phyloP scores from a whole-genome alignment of 1,284 basidiomycete species.

The Neonothopanus nambi region DNA sequence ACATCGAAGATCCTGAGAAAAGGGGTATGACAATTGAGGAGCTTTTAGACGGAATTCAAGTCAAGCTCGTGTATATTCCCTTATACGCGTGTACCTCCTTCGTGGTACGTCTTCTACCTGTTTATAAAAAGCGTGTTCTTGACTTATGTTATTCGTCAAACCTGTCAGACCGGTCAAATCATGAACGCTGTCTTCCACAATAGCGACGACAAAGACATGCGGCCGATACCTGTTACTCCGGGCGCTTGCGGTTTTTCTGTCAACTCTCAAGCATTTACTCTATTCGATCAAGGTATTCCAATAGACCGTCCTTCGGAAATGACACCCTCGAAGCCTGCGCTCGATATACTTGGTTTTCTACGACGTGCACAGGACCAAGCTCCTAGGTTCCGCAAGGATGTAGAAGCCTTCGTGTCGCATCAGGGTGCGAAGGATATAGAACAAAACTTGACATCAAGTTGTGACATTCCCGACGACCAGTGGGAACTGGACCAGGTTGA shows the following conservation, averaged over 20 bases:
- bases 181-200: conserved; percentile 21
- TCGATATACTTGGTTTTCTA: neutral
- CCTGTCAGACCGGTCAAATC: conserved; percentile 28
- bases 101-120: conserved; percentile 23
- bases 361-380: neutral
- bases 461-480: neutral
- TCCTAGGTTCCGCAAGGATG: neutral
- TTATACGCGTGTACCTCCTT: conserved; percentile 35
- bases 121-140: no score
- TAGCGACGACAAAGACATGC: conserved; percentile 18
- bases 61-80: conserved; percentile 30
- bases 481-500: conserved; percentile 3
- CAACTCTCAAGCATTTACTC: conserved; percentile 6
- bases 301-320: no score
- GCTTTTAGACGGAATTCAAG: conserved; percentile 26
- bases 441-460: neutral
- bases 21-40: conserved; percentile 27
- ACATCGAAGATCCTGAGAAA: conserved; percentile 17
- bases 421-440: neutral
- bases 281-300: neutral
- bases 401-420: neutral
- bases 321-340: neutral
- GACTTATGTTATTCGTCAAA: neutral
- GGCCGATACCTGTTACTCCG: conserved; percentile 21
- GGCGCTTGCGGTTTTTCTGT: conserved; percentile 23